phyloP scores from a whole-genome alignment of 164 flowering plant genomes.

The Magnolia officinalis region DNA sequence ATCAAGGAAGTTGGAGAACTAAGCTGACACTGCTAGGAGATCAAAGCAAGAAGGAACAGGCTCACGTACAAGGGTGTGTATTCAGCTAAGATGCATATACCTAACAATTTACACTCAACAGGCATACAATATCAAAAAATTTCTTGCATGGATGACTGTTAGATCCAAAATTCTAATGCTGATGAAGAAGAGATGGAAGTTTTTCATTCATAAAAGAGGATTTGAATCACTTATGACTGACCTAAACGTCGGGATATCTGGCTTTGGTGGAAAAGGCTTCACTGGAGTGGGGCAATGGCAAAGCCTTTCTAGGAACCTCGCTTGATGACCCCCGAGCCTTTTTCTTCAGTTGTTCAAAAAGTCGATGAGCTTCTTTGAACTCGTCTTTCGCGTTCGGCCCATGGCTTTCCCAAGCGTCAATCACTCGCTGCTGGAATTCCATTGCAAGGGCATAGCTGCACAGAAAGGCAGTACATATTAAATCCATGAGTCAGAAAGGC shows the following conservation, averaged over 20 bases:
- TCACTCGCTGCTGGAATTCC: constrained; percentile 45
- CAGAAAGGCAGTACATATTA: background rate
- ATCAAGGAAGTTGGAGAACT: too few relatives aligned
- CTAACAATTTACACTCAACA: background rate
- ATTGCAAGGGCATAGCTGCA: constrained; percentile 53
- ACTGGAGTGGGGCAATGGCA: constrained; percentile 36
- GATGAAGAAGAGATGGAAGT: background rate
- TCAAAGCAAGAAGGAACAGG: background rate
- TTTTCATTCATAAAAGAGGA: background rate
- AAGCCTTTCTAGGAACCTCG: constrained; percentile 28
- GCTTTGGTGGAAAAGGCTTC: constrained; percentile 16
- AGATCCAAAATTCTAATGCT: too few relatives aligned
- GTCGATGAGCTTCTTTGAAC: constrained; percentile 37
- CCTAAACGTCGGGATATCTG: constrained; percentile 9
- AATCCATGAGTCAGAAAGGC: background rate
- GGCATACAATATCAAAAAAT: background rate
- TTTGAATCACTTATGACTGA: background rate
- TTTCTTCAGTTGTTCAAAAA: constrained; percentile 42
- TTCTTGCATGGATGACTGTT: background rate
- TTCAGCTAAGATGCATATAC: background rate
- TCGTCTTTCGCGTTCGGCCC: constrained; percentile 46
- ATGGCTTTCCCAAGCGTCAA: constrained; percentile 50
- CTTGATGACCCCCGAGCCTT: constrained; percentile 28
- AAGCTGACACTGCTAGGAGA: too few relatives aligned
- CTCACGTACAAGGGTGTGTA: background rate